These are phyloP conservation scores for Aspergillaceae sp. DNA, from an alignment of 2,329 filamentous ascomycete genomes.

Conservation along the genomic window DNA sequence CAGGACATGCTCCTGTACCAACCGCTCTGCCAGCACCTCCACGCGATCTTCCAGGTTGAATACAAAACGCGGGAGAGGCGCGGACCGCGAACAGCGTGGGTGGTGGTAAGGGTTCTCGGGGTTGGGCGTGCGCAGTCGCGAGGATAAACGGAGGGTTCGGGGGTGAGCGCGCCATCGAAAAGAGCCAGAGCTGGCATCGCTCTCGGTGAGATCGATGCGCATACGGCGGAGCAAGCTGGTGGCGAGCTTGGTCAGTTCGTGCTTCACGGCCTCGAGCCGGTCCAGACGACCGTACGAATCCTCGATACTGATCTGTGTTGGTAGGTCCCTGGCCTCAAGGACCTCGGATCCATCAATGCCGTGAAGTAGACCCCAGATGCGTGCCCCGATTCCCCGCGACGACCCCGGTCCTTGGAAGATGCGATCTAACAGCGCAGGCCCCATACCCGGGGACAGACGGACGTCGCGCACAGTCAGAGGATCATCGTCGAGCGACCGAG, in stretches of 20 bases:
- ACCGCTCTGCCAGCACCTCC: conserved; percentile 55
- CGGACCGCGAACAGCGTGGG: conserved; percentile 63
- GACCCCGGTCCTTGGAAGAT: conserved; percentile 62
- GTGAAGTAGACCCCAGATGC: conserved; percentile 70
- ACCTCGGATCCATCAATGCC: conserved; percentile 72
- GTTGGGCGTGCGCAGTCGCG: conserved; percentile 53
- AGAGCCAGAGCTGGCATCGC: conserved; percentile 31
- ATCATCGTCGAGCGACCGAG: conserved; percentile 38
- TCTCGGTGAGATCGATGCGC: conserved; percentile 62
- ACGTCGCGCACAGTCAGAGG: conserved; percentile 58
- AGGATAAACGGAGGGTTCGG: conserved; percentile 70
- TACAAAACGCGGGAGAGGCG: conserved; percentile 62
- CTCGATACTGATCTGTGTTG: conserved; percentile 87
- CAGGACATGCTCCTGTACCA: conserved; percentile 61
- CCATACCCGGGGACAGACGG: conserved; percentile 54
- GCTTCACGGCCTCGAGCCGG: conserved; percentile 53
- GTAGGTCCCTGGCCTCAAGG: conserved; percentile 59
- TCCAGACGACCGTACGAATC: conserved; percentile 75
- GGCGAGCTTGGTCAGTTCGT: conserved; percentile 61
- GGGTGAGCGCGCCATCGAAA: conserved; percentile 70
- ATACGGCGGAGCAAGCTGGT: conserved; percentile 67
- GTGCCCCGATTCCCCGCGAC: conserved; percentile 61
- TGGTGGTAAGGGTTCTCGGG: conserved; percentile 51
- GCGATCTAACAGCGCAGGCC: conserved; percentile 55
- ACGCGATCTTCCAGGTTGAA: conserved; percentile 55